Evolutionary conservation across 371 early-diverging fungal genomes (phyloP).

Genomic region (Rhizopus delemar): DNA sequence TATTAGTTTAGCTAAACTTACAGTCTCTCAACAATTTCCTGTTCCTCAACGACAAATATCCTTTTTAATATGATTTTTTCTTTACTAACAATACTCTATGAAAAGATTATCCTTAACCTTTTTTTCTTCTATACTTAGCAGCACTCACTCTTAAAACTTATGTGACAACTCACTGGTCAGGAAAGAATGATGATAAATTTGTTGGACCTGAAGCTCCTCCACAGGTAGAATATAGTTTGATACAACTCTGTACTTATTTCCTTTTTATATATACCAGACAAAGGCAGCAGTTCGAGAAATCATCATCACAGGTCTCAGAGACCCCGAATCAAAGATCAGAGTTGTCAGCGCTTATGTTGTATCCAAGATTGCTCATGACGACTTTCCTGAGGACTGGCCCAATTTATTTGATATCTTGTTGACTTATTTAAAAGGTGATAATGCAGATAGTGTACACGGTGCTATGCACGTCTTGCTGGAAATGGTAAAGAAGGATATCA

Average conservation of each 20-base stretch:
- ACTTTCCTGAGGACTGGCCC: slow-evolving; percentile 97
- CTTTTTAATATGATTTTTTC: slow-evolving; percentile 36
- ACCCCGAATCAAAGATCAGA: slow-evolving; percentile 61
- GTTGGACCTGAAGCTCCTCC: slow-evolving; percentile 57
- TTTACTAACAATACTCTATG: too few species aligned
- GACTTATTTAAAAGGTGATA: slow-evolving; percentile 65
- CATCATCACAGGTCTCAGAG: slow-evolving; percentile 58
- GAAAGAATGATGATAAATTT: slow-evolving; percentile 60
- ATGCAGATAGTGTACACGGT: slow-evolving; percentile 78
- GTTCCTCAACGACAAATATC: slow-evolving; percentile 77
- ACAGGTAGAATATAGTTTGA: slow-evolving; percentile 35
- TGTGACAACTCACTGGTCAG: slow-evolving; percentile 79
- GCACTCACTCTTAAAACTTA: slow-evolving; percentile 78
- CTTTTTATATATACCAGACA: slow-evolving; percentile 26
- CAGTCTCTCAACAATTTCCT: slow-evolving; percentile 64
- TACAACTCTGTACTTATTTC: neutral
- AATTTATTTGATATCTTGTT: slow-evolving; percentile 80
- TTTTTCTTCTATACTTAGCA: slow-evolving; percentile 57
- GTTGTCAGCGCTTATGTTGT: slow-evolving; percentile 79
- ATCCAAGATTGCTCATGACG: slow-evolving; percentile 86
- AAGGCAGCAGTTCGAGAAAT: slow-evolving; percentile 55
- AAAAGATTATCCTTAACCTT: slow-evolving; percentile 31
- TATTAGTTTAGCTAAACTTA: slow-evolving; percentile 66
- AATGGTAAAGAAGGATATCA: slow-evolving; percentile 83
- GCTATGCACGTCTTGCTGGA: slow-evolving; percentile 87